Conservation (phyloP, 306 rosid species). For the Castanea crenata region DNA sequence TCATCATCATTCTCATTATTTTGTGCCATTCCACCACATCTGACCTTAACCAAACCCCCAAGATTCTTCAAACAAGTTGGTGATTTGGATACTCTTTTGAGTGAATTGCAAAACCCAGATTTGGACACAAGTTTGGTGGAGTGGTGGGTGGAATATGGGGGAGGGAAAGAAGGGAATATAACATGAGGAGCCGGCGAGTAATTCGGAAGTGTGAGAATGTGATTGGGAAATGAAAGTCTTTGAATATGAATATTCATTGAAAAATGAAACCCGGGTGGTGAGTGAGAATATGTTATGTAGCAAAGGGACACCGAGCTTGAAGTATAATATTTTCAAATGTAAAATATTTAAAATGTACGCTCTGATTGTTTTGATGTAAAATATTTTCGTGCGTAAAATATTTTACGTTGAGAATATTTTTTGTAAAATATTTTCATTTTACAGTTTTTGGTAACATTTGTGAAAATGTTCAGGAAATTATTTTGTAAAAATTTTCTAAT, state of each 20-base stretch:
- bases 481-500: too few species aligned
- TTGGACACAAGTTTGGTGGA: conserved; percentile 8
- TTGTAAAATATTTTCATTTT: too few species aligned
- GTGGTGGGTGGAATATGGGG: background rate
- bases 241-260: conserved; percentile 40
- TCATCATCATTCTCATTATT: conserved; percentile 41
- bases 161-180: conserved; percentile 4
- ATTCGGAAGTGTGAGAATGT: background rate
- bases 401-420: too few species aligned
- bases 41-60: conserved; percentile 12
- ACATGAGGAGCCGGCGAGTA: conserved; percentile 14
- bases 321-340: too few species aligned
- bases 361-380: too few species aligned
- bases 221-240: conserved; percentile 20
- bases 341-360: too few species aligned
- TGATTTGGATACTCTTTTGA: conserved; percentile 17
- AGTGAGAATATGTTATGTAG: too few species aligned
- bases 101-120: conserved; percentile 26
- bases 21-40: conserved; percentile 24
- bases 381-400: too few species aligned
- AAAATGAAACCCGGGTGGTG: background rate
- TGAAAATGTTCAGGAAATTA: too few species aligned
- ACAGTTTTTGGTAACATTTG: too few species aligned
- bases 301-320: too few species aligned
- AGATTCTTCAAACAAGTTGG: conserved; percentile 3